phyloP scores from a whole-genome alignment of 2,329 filamentous ascomycete species.

The Phialophora macrospora region DNA sequence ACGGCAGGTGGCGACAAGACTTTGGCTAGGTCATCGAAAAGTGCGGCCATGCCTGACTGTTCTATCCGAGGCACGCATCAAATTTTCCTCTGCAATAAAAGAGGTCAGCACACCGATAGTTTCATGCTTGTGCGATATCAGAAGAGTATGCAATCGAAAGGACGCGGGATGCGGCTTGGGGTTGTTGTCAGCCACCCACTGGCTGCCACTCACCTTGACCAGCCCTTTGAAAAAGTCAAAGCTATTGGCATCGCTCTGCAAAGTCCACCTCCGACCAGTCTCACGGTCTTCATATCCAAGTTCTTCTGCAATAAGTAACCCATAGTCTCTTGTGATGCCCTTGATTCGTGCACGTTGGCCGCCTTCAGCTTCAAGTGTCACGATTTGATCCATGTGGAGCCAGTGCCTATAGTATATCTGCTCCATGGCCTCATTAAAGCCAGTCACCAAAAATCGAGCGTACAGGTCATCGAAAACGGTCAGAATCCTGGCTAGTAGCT shows the following conservation, averaged over 20 bases:
- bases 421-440: slow-evolving; percentile 76
- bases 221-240: slow-evolving; percentile 96
- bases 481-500: slow-evolving; percentile 79
- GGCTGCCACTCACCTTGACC: slow-evolving; percentile 59
- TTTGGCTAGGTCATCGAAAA: neutral
- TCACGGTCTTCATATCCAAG: slow-evolving; percentile 71
- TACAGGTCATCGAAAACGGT: slow-evolving; percentile 80
- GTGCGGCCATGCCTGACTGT: neutral
- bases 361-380: slow-evolving; percentile 74
- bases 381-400: slow-evolving; percentile 78
- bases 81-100: slow-evolving; percentile 16
- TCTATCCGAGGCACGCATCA: neutral
- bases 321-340: slow-evolving; percentile 92
- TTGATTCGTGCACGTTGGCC: slow-evolving; percentile 75
- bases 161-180: neutral
- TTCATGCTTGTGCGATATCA: neutral
- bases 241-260: slow-evolving; percentile 97
- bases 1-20: neutral
- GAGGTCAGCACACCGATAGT: neutral
- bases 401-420: slow-evolving; percentile 78
- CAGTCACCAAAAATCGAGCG: slow-evolving; percentile 70
- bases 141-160: too few relatives aligned
- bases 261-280: slow-evolving; percentile 77
- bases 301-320: slow-evolving; percentile 83
- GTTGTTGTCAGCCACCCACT: neutral